Evolutionary conservation across 2,329 filamentous ascomycete species (phyloP), one percentile per base, ranked within the genome.

Genomic region (Cordyceps militaris): DNA sequence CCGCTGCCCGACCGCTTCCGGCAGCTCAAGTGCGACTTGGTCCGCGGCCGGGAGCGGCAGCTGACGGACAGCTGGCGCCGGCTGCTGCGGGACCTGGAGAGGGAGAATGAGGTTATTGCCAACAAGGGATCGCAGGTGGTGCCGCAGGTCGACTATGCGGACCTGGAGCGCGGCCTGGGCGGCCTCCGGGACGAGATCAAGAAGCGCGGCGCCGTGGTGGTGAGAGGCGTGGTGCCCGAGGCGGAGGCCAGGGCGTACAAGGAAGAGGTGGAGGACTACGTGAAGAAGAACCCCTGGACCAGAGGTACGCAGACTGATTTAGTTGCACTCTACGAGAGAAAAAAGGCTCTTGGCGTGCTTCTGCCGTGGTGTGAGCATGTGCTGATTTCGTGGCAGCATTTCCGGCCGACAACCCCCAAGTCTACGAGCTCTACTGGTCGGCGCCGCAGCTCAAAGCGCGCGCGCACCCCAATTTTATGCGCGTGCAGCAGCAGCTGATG

Each of bases 341-440:
- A n/a, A 13, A 11, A 32, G 16, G 11, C n/a, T 42, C 4, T 2
- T 14, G 1, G 19, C 10, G 23, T 10, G n/a, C 14, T 24, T 36
- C 10, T 26, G 16, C 16, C n/a, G 16, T 26, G n/a, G n/a, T 8
- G 5, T 34, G 32, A 11, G 9, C 3, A 32, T 23, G 11, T 24
- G 28, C 28, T 54, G 26, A 43, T 38, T 21, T 28, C 1, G 9
- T 8, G 3, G 0, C 40, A 80, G 87, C 83, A 2, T 91, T 89
- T 61, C 88, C 87, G 0, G 70, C 78, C 0, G 73, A 86, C 47
- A 78, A 85, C 43, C 87, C 86, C 0, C 84, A 88, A 46, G 87
- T 91, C 6, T 89, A 83, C 65, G 88, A 91, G 67, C 74, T 91
- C 1, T 91, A 91, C 71, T 91, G 87, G 87, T 87, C 86, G 0